Percentiles rank a stretch among this genome's conserved stretches.
These are phyloP conservation scores for Solanum neorickii DNA, from an alignment of 257 asterid species.

Conservation along the genomic window DNA sequence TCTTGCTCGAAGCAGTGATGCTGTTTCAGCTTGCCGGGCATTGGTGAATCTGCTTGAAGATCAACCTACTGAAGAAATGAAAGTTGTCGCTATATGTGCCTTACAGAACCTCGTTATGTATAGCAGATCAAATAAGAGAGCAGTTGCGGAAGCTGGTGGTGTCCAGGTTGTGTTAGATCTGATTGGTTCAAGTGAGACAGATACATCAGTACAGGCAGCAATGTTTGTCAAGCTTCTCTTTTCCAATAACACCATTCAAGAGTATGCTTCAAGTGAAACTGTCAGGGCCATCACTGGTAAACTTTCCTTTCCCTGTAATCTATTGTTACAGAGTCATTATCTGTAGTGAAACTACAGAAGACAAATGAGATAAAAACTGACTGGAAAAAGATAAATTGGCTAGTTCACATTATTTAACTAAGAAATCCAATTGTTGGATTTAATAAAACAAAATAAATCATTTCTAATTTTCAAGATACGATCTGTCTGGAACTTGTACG, in stretches of 20 bases:
- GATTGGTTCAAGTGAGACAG: constrained; percentile 88
- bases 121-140: constrained; percentile 91
- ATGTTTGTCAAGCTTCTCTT: constrained; percentile 94
- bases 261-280: constrained; percentile 97
- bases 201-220: constrained; percentile 94
- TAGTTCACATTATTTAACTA: not conserved
- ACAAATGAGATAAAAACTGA: not conserved
- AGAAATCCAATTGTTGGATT: not conserved
- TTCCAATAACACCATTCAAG: constrained; percentile 91
- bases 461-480: not conserved
- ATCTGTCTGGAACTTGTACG: not conserved
- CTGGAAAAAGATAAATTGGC: not conserved
- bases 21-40: constrained; percentile 96
- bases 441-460: not conserved
- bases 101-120: constrained; percentile 94
- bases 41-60: constrained; percentile 96
- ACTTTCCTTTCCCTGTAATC: not conserved
- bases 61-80: constrained; percentile 99
- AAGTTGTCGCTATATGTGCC: constrained; percentile 94
- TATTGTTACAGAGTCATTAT: not conserved
- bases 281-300: constrained; percentile 97
- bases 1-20: constrained; percentile 86
- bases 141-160: constrained; percentile 99
- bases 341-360: not conserved
- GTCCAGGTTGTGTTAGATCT: constrained; percentile 96